phyloP scores from a whole-genome alignment of 306 rosid genomes.

The Lotus japonicus region DNA sequence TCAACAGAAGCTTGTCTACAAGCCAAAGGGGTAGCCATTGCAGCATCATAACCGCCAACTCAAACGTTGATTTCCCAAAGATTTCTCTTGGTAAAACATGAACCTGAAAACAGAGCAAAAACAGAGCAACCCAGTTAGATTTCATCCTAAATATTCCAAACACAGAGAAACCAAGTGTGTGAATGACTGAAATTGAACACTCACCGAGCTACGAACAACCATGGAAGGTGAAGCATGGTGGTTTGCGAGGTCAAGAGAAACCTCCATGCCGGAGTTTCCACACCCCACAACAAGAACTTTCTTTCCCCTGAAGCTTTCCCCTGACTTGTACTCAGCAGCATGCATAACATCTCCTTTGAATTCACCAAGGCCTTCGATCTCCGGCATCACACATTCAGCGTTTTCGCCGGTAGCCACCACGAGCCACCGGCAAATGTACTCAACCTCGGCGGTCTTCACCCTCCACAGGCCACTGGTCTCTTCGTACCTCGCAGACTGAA shows the following conservation, averaged over 20 bases:
- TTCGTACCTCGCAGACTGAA: slow-evolving; percentile 68
- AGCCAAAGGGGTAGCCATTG: slow-evolving; percentile 81
- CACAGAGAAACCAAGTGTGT: no score
- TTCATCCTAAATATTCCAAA: background rate
- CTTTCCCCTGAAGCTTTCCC: slow-evolving; percentile 63
- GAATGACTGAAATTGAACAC: background rate
- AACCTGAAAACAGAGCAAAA: slow-evolving; percentile 41
- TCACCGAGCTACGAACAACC: slow-evolving; percentile 79
- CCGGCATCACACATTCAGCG: slow-evolving; percentile 75
- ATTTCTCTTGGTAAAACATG: slow-evolving; percentile 82
- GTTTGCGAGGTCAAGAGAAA: slow-evolving; percentile 80
- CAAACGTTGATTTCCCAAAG: slow-evolving; percentile 71
- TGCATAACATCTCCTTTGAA: slow-evolving; percentile 63
- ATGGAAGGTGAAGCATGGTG: slow-evolving; percentile 71
- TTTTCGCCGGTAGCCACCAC: slow-evolving; percentile 92
- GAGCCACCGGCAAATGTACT: slow-evolving; percentile 88
- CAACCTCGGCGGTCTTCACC: slow-evolving; percentile 60
- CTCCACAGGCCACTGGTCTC: slow-evolving; percentile 76
- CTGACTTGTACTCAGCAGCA: slow-evolving; percentile 77
- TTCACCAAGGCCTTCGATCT: slow-evolving; percentile 49
- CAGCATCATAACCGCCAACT: slow-evolving; percentile 56
- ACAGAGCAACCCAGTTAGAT: slow-evolving; percentile 40
- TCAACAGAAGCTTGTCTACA: slow-evolving; percentile 58
- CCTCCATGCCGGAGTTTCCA: slow-evolving; percentile 94
- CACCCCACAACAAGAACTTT: slow-evolving; percentile 86